A percentile compares a stretch with the other conserved stretches of the same genome.
phyloP scores from a whole-genome alignment of 1,139 yeast genomes.

The Petasospora fabianii region DNA sequence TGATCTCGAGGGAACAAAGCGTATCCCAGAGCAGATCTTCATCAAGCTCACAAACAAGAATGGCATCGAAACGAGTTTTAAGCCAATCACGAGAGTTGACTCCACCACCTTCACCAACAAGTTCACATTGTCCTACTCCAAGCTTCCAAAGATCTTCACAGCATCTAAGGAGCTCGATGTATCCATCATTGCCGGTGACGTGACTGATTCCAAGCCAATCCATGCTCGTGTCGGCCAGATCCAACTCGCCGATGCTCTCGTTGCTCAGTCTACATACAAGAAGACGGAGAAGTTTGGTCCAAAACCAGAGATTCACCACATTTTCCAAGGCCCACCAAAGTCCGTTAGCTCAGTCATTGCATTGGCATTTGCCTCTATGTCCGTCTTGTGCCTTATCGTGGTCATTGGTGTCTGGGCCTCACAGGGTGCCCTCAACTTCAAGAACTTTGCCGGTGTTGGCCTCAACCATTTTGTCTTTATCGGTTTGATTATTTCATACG shows the following conservation, averaged over 20 bases:
- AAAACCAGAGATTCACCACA: constrained; percentile 67
- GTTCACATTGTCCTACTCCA: constrained; percentile 30
- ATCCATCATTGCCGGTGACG: constrained; percentile 30
- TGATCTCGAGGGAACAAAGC: constrained; percentile 16
- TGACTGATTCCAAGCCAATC: constrained; percentile 13
- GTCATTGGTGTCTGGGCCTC: constrained; percentile 48
- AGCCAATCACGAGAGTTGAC: constrained; percentile 20
- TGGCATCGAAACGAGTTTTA: constrained; percentile 24
- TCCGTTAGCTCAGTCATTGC: constrained; percentile 58
- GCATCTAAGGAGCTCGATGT: constrained; percentile 34
- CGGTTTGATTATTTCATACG: constrained; percentile 53
- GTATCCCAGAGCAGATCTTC: constrained; percentile 25
- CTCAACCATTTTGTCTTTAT: constrained; percentile 32
- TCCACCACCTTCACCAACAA: constrained; percentile 12
- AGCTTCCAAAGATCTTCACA: constrained; percentile 40
- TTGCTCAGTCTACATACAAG: constrained; percentile 23
- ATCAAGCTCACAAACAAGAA: constrained; percentile 18
- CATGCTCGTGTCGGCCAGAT: constrained; percentile 18
- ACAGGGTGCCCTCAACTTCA: constrained; percentile 43
- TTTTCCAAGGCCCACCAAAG: constrained; percentile 54
- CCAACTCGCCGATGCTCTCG: constrained; percentile 17
- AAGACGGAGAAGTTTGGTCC: constrained; percentile 43
- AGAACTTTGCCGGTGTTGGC: constrained; percentile 30
- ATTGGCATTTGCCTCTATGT: constrained; percentile 45
- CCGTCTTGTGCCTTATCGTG: constrained; percentile 38